Conservation (phyloP, 805 yeast genomes). For the Komagataella ulmi region DNA sequence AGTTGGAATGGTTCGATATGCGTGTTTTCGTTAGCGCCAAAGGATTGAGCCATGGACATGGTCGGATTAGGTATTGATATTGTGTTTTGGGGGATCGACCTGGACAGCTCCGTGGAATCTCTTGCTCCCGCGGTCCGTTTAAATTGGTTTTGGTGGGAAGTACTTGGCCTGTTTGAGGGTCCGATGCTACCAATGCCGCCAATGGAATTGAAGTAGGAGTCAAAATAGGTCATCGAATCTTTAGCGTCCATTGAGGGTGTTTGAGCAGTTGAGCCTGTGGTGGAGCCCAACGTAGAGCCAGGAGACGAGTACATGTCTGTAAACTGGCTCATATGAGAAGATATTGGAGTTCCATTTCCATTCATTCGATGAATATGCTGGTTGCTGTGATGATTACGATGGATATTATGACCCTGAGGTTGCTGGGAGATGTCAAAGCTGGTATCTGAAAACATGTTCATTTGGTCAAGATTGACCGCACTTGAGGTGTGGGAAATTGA, state of each 20-base stretch:
- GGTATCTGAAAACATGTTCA: not conserved
- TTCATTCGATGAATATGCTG: not conserved
- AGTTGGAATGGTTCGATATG: not conserved
- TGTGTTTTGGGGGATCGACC: not conserved
- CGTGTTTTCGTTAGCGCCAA: not conserved
- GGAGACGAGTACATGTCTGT: conserved; percentile 7
- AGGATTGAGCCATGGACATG: not conserved
- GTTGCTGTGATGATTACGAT: not conserved
- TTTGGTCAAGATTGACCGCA: not conserved
- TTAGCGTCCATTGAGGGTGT: conserved; percentile 8
- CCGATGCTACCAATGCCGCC: not conserved
- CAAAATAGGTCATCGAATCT: conserved; percentile 2
- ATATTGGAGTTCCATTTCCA: not conserved
- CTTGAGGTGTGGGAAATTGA: not conserved
- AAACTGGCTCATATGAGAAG: not conserved
- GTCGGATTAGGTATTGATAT: not conserved
- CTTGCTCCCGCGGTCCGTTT: not conserved
- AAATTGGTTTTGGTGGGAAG: not conserved
- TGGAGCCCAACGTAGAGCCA: conserved; percentile 10
- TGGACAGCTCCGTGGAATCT: not conserved
- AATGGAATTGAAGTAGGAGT: conserved; percentile 1
- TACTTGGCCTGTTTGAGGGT: not conserved
- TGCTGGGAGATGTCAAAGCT: not conserved
- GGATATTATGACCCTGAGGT: not conserved
- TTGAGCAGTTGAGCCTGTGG: conserved; percentile 6